Evolutionary conservation across 345 rosid genomes (phyloP).

Genomic region (Salix viminalis): DNA sequence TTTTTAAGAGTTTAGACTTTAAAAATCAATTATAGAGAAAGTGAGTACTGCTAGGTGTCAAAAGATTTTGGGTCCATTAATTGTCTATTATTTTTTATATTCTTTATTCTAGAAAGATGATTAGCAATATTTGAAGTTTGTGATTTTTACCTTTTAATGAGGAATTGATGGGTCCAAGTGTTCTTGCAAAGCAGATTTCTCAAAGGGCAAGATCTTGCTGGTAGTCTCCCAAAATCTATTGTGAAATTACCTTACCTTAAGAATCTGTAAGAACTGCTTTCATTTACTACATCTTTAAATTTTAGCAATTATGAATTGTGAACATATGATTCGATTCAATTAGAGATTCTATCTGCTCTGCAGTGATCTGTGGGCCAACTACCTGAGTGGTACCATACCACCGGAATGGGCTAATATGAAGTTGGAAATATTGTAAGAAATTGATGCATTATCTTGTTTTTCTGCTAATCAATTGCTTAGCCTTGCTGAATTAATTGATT

Average conservation of each 20-base stretch:
- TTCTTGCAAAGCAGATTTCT: background rate
- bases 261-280: background rate
- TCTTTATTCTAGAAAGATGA: background rate
- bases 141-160: background rate
- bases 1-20: background rate
- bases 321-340: background rate
- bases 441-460: background rate
- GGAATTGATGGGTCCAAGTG: background rate
- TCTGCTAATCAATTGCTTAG: background rate
- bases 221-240: slow-evolving; percentile 9
- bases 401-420: slow-evolving; percentile 11
- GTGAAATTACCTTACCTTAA: slow-evolving; percentile 10
- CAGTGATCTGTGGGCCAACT: slow-evolving; percentile 13
- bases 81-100: background rate
- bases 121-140: background rate
- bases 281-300: background rate
- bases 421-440: slow-evolving; percentile 12
- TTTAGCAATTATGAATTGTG: background rate
- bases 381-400: slow-evolving; percentile 16
- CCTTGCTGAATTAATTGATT: background rate
- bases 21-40: background rate
- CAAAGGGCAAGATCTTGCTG: slow-evolving; percentile 9
- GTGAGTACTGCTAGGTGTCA: background rate
- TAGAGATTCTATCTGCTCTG: background rate
- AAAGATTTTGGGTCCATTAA: background rate